Base-by-base conservation (phyloP, 805 yeast genomes). In the Komagataella kurtzmanii region DNA sequence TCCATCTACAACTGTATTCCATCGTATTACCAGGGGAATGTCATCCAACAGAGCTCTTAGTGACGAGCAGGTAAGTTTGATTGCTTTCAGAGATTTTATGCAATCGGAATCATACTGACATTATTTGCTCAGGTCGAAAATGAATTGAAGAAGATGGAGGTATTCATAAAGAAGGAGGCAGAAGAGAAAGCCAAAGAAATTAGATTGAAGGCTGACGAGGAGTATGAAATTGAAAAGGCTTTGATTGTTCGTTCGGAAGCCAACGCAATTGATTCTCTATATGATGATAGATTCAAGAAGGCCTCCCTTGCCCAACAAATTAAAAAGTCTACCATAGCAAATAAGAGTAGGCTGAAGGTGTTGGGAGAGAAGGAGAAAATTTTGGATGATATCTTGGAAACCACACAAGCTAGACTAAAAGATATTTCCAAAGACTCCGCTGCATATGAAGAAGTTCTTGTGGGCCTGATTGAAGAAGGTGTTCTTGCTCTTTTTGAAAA, bases 91-190 rank as follows among this genome's bases (percentile, higher is more conserved):
- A 5, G 23, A 45, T 3, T 5, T 5, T 45, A 6, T 45, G 12
- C 47, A 18, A n/a, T 14, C 18, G 3, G 43, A n/a, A 6, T 7
- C 49, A 3, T 14, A 23, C 51, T 51, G 49, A 47, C 49, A 68
- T 17, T 60, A 58, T 51, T 7, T 19, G 10, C 10, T 44, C 64
- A 90, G 89, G 98, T 91, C 59, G 89, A 85, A 64, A 88, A 88
- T 61, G 99, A 93, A 75, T 86, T 93, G 70, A 83, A 83, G 68
- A 93, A 93, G 76, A 93, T 93, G 97, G 96, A 91, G 67, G 90
- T 95, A 65, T 93, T 93, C 82, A 93, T 93, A 79, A 88, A 85
- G 73, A 93, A 91, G 79, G 99, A 93, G 74, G 99, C 99, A 45
- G 95, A 90, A 63, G 99, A 93, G 70, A 93, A 93, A 74, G 97